phyloP scores from a whole-genome alignment of 257 asterid genomes.

The Solanum pinnatisectum region DNA sequence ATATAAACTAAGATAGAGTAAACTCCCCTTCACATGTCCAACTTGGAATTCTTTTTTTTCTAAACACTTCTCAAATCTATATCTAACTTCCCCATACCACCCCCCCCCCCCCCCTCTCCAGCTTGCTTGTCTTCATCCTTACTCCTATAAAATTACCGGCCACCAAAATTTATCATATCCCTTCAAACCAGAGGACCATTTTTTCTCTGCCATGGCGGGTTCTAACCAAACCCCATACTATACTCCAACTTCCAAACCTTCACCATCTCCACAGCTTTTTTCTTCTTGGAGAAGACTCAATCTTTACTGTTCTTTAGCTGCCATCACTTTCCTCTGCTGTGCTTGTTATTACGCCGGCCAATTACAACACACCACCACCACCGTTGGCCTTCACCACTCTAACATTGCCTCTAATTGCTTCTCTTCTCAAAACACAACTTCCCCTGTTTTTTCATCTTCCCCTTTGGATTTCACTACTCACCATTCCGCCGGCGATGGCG shows the following conservation, averaged over 20 bases:
- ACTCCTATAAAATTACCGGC: neutral
- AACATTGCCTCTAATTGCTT: conserved; percentile 1
- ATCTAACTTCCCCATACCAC: neutral
- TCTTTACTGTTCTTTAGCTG: conserved; percentile 20
- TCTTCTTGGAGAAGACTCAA: conserved; percentile 20
- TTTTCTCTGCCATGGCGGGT: conserved; percentile 37
- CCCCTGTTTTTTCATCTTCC: neutral
- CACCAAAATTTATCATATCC: neutral
- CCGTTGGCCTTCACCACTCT: conserved; percentile 5
- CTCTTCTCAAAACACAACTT: neutral
- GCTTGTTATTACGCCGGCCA: conserved; percentile 52
- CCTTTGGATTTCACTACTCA: conserved; percentile 45
- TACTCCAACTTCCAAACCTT: conserved; percentile 49
- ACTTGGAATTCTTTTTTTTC: neutral
- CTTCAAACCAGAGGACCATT: neutral
- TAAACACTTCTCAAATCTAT: neutral
- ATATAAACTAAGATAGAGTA: neutral
- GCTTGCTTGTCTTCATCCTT: neutral
- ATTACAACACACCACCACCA: conserved; percentile 39
- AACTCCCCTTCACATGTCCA: neutral
- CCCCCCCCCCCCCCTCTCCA: neutral
- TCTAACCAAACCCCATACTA: conserved; percentile 41
- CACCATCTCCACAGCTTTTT: conserved; percentile 10
- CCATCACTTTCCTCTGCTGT: conserved; percentile 37
- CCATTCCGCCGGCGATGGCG: conserved; percentile 29